Base-by-base conservation (phyloP, 768 basidiomycete genomes). In the Asterophora parasitica region DNA sequence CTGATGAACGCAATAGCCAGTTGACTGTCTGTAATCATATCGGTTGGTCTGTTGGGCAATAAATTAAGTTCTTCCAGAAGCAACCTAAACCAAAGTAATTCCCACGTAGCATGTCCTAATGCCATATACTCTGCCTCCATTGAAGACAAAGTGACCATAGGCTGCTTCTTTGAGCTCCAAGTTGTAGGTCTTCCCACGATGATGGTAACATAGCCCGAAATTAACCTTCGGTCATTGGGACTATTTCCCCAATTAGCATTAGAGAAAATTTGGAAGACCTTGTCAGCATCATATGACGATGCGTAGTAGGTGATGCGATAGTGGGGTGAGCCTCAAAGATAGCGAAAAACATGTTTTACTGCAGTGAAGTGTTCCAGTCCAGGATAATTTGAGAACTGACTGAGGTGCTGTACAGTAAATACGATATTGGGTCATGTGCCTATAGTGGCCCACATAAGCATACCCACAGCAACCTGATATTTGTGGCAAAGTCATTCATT, bases 41-140 rank as follows among this genome's bases (percentile, higher is more conserved):
- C n/a, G 15, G 36, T 37, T 4, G 36, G 36, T 16, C 9, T 4
- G 9, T 15, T 9, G n/a, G 17, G 13, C 3, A 16, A 16, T 2
- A 37, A 9, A 4, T 16, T n/a, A n/a, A 37, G n/a, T 37, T 37
- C 36, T 6, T 20, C 13, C 13, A 49, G 23, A 2, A 46, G 44
- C 3, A 34, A 46, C 6, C 20, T 42, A 0, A 67, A 44, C 63
- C 64, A 69, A 2, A 68, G n/a, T 0, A 51, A 54, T 43, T 68
- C 54, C 17, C 53, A 39, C 11, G 48, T 43, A 1, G 67, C 59
- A 27, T 71, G 58, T 12, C 59, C 55, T 0, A 62, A 55, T 4
- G 73, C 70, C 35, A 74, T 68, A 54, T 77, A 75, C 54, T 78
- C 74, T 1, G 74, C 69, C 55, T 76, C n/a, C 70, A 8, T 57